Evolutionary conservation across 345 rosid species (phyloP).

Genomic region (Eucalyptus pauciflora): DNA sequence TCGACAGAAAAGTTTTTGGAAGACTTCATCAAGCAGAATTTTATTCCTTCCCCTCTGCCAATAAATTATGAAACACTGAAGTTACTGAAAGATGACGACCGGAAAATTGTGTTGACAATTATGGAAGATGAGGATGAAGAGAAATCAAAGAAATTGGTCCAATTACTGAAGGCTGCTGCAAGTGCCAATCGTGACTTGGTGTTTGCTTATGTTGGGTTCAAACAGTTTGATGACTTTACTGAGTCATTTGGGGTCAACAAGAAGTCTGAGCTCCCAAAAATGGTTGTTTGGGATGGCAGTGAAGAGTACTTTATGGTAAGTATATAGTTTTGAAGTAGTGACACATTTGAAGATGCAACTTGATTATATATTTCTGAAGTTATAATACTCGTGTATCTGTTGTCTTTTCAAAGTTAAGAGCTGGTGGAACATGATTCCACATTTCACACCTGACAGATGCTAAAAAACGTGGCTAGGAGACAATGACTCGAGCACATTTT

Average conservation of each 20-base stretch:
- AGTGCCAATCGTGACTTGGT: slow-evolving; percentile 83
- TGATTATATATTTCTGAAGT: neutral
- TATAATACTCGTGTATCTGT: neutral
- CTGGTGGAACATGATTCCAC: neutral
- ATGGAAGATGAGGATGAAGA: slow-evolving; percentile 69
- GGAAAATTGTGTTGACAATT: slow-evolving; percentile 73
- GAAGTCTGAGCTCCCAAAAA: slow-evolving; percentile 59
- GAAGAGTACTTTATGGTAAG: slow-evolving; percentile 69
- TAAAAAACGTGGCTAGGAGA: neutral
- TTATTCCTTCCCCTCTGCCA: slow-evolving; percentile 72
- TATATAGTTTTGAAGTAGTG: neutral
- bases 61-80: slow-evolving; percentile 67
- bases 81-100: slow-evolving; percentile 68
- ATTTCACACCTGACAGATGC: neutral
- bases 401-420: neutral
- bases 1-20: slow-evolving; percentile 59
- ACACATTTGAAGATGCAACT: neutral
- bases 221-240: slow-evolving; percentile 73
- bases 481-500: neutral
- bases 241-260: slow-evolving; percentile 50
- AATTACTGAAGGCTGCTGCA: slow-evolving; percentile 79
- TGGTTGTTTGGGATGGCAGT: slow-evolving; percentile 83
- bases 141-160: slow-evolving; percentile 41
- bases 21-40: slow-evolving; percentile 75
- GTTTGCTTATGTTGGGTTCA: slow-evolving; percentile 77